Percentiles rank a stretch among this genome's conserved stretches.
phyloP scores from a whole-genome alignment of 441 rosid genomes.

The Erodium texanum region DNA sequence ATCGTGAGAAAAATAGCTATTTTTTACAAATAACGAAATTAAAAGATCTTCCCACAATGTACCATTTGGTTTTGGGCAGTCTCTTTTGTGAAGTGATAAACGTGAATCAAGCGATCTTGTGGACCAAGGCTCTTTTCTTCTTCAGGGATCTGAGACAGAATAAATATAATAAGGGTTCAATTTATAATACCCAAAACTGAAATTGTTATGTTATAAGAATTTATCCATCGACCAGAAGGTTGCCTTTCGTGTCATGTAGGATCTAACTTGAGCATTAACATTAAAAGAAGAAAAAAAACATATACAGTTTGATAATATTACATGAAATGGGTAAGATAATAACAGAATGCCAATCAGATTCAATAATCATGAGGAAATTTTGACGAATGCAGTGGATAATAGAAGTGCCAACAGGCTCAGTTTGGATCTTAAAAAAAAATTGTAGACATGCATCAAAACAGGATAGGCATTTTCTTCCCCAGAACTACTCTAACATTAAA shows the following conservation, averaged over 20 bases:
- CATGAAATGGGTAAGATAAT: background rate
- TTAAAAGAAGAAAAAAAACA: background rate
- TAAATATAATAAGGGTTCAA: constrained; percentile 13
- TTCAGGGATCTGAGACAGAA: constrained; percentile 64
- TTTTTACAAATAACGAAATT: constrained; percentile 9
- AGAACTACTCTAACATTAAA: background rate
- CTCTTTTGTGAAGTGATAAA: constrained; percentile 81
- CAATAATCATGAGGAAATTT: background rate
- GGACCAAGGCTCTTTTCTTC: constrained; percentile 90
- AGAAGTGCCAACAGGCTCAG: background rate
- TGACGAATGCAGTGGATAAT: background rate
- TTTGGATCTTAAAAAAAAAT: background rate
- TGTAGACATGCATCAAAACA: no score
- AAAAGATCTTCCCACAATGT: constrained; percentile 11
- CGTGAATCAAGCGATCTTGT: constrained; percentile 80
- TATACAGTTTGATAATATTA: background rate
- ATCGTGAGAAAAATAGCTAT: background rate
- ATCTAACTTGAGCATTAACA: background rate
- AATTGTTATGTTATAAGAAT: background rate
- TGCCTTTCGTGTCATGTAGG: background rate
- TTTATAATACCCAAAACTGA: background rate
- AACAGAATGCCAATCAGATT: background rate
- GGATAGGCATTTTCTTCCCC: background rate
- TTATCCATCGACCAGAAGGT: background rate
- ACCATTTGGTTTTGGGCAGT: constrained; percentile 75